These are phyloP conservation scores for Trichoderma reesei DNA, from an alignment of 495 filamentous ascomycete species.

Conservation along the genomic window DNA sequence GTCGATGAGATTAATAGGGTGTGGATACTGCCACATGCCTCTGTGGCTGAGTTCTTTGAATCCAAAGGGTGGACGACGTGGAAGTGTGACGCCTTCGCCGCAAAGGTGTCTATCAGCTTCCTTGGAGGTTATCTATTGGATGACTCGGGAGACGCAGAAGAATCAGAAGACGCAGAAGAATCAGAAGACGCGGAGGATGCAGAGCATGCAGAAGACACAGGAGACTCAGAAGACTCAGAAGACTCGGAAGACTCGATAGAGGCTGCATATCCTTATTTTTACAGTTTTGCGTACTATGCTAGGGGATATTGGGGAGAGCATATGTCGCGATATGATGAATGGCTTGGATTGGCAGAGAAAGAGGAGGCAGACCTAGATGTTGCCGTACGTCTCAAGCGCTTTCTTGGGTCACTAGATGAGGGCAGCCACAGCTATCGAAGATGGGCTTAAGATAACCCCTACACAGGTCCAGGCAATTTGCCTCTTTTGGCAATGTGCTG, in stretches of 20 bases:
- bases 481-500: not conserved
- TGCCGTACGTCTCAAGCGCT: not conserved
- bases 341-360: not conserved
- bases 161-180: not conserved
- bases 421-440: not conserved
- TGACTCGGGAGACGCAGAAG: not conserved
- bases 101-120: not conserved
- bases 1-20: not conserved
- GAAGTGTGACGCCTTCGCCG: not conserved
- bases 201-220: no score
- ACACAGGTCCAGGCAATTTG: not conserved
- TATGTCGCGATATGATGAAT: not conserved
- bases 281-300: not conserved
- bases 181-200: no score
- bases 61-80: not conserved
- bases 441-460: not conserved
- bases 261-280: no score
- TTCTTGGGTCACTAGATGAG: not conserved
- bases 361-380: not conserved
- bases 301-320: not conserved
- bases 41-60: not conserved
- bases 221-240: not conserved
- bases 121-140: not conserved
- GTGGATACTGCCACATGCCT: not conserved
- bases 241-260: no score